A percentile compares a stretch with the other conserved stretches of the same genome.
Conservation (phyloP, 1,284 basidiomycete species). For the Xerocomus minutiporus region DNA sequence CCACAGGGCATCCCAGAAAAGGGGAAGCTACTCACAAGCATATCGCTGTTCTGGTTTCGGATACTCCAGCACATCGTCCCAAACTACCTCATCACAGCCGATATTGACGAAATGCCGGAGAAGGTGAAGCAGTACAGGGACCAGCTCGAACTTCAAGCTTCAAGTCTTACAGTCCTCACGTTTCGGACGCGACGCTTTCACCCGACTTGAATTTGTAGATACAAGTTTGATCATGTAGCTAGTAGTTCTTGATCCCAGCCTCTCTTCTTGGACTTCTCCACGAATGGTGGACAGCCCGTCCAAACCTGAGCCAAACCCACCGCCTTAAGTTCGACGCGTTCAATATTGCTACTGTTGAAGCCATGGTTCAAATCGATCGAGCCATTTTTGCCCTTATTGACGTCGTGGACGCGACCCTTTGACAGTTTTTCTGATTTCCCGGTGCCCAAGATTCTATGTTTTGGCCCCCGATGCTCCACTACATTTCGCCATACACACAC, state of each 20-base stretch:
- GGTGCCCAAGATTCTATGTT: too few relatives aligned
- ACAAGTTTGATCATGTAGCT: not conserved
- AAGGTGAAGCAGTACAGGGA: constrained; percentile 66
- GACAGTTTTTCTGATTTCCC: too few relatives aligned
- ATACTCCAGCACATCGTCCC: constrained; percentile 75
- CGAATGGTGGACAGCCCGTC: constrained; percentile 15
- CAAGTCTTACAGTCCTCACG: too few relatives aligned
- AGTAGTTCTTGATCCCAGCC: not conserved
- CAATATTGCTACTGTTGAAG: too few relatives aligned
- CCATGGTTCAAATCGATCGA: too few relatives aligned
- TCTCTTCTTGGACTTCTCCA: not conserved
- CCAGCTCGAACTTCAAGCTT: constrained; percentile 50
- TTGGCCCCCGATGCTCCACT: too few relatives aligned
- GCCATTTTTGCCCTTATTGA: too few relatives aligned
- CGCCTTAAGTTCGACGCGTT: not conserved
- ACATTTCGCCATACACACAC: too few relatives aligned
- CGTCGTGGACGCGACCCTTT: too few relatives aligned
- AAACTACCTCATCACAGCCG: constrained; percentile 80
- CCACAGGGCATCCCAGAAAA: constrained; percentile 88
- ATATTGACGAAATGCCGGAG: constrained; percentile 69
- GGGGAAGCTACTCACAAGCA: constrained; percentile 86
- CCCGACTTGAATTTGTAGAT: constrained; percentile 3
- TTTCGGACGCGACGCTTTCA: too few relatives aligned
- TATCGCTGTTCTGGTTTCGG: constrained; percentile 95
- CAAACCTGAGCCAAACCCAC: constrained; percentile 8